These are phyloP conservation scores for Pichia exigua DNA, from an alignment of 805 yeast species.

Conservation along the genomic window DNA sequence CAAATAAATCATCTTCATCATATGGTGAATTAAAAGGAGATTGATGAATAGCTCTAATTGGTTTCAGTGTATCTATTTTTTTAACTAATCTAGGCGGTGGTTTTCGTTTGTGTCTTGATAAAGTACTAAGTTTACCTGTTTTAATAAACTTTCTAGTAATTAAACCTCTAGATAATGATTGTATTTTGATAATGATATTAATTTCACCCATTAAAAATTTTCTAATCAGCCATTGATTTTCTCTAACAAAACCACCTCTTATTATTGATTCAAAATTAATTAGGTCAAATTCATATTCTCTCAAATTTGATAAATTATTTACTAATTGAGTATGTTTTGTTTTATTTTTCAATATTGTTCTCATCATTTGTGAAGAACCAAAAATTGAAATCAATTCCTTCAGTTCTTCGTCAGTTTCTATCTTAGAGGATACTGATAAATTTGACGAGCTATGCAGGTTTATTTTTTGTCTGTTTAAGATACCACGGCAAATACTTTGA, in stretches of 20 bases:
- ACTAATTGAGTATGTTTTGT: slow-evolving; percentile 16
- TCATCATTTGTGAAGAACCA: slow-evolving; percentile 29
- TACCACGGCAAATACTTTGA: slow-evolving; percentile 48
- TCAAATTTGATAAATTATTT: slow-evolving; percentile 13
- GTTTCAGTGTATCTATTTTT: not conserved
- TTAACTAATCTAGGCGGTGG: not conserved
- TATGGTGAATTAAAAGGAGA: slow-evolving; percentile 4
- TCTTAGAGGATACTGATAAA: not conserved
- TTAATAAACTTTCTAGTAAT: slow-evolving; percentile 8
- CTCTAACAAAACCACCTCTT: slow-evolving; percentile 26
- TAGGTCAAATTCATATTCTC: slow-evolving; percentile 17
- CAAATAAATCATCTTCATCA: slow-evolving; percentile 10
- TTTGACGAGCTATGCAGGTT: not conserved
- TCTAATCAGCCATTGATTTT: slow-evolving; percentile 13
- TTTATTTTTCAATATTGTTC: slow-evolving; percentile 31
- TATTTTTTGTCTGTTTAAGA: slow-evolving; percentile 3
- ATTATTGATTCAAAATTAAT: slow-evolving; percentile 29
- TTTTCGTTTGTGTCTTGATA: not conserved
- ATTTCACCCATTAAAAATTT: slow-evolving; percentile 18
- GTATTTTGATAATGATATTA: slow-evolving; percentile 28
- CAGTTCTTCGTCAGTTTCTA: not conserved
- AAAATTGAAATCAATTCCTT: not conserved
- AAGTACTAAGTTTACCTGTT: not conserved
- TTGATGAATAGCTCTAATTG: not conserved
- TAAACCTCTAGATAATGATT: slow-evolving; percentile 37